Conservation (phyloP, 306 rosid species). For the Rosa persica region DNA sequence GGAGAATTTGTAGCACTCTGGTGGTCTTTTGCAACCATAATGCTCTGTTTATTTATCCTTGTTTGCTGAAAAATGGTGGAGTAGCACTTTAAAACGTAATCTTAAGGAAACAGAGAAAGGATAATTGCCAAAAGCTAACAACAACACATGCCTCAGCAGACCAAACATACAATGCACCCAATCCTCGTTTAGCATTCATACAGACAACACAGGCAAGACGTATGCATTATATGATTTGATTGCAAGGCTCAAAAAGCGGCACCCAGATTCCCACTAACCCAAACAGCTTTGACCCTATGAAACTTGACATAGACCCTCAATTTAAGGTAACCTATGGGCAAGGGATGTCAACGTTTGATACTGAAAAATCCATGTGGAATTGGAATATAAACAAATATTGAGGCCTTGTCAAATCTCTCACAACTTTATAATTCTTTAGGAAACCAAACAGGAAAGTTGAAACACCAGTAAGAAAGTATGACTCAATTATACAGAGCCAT, state of each 20-base stretch:
- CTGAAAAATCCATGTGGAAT: background rate
- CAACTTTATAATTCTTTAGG: background rate
- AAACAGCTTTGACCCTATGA: background rate
- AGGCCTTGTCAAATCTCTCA: constrained; percentile 6
- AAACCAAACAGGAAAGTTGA: background rate
- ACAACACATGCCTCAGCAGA: background rate
- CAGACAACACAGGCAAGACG: background rate
- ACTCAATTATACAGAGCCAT: background rate
- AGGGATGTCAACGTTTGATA: background rate
- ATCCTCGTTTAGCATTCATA: background rate
- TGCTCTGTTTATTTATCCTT: constrained; percentile 18
- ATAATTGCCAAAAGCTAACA: background rate
- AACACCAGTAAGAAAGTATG: background rate
- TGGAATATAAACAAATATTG: background rate
- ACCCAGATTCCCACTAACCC: background rate
- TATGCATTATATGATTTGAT: background rate
- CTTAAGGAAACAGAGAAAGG: background rate
- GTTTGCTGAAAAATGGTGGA: constrained; percentile 31
- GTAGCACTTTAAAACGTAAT: background rate
- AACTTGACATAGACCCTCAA: background rate
- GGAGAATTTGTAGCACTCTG: constrained; percentile 59
- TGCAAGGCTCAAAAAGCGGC: background rate
- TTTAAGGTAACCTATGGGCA: background rate
- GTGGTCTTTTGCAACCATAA: constrained; percentile 70
- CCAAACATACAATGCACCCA: background rate